phyloP scores from a whole-genome alignment of 2,329 filamentous ascomycete species.

The Aspergillus fijiensis region DNA sequence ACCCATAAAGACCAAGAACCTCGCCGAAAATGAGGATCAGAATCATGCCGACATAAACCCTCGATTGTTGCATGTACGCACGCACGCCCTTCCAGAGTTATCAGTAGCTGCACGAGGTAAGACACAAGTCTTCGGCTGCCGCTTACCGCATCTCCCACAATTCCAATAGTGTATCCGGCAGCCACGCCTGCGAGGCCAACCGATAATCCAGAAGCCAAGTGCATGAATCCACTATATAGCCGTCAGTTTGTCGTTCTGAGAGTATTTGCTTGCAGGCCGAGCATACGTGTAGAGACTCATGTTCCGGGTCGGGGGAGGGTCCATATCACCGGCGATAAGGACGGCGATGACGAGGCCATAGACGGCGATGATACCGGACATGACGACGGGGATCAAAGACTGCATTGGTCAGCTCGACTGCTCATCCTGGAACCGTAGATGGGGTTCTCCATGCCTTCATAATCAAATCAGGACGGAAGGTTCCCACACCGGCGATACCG shows the following conservation, averaged over 20 bases:
- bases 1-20: constrained; percentile 96
- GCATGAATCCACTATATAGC: constrained; percentile 74
- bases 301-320: constrained; percentile 63
- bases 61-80: constrained; percentile 92
- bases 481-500: constrained; percentile 66
- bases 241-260: constrained; percentile 13
- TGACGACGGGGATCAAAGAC: constrained; percentile 63
- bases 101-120: constrained; percentile 21
- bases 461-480: constrained; percentile 65
- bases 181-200: constrained; percentile 91
- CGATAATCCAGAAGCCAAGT: constrained; percentile 83
- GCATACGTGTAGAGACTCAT: constrained; percentile 84
- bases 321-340: constrained; percentile 87
- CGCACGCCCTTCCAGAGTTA: constrained; percentile 64
- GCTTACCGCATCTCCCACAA: constrained; percentile 83
- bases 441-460: constrained; percentile 57
- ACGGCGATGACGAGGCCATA: constrained; percentile 97
- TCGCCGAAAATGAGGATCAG: constrained; percentile 98
- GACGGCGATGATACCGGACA: constrained; percentile 98
- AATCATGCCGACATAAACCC: constrained; percentile 98
- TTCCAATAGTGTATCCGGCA: constrained; percentile 92
- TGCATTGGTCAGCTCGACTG: constrained; percentile 24
- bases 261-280: not conserved
- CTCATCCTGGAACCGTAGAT: not conserved
- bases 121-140: constrained; percentile 11